These are phyloP conservation scores for Carex kokanica DNA, from an alignment of 176 grass and related monocot genomes.

Conservation along the genomic window DNA sequence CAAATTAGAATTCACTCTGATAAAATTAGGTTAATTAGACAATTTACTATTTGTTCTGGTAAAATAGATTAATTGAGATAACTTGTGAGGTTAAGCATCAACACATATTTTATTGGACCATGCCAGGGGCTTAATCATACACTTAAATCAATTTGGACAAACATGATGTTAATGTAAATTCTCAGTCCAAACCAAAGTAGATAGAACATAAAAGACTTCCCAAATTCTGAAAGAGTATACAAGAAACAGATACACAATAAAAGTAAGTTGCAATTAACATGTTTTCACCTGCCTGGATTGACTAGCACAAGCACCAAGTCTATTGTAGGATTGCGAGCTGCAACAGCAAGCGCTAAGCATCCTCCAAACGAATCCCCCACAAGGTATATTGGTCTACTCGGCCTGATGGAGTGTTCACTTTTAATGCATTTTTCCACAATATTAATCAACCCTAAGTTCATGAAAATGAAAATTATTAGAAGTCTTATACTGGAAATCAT, in stretches of 20 bases:
- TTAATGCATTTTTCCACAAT: slow-evolving; percentile 51
- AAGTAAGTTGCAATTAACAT: slow-evolving; percentile 6
- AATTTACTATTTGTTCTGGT: background rate
- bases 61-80: background rate
- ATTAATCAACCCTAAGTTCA: slow-evolving; percentile 45
- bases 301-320: slow-evolving; percentile 73
- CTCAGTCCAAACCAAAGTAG: background rate
- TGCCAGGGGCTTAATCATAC: background rate
- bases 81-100: background rate
- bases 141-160: background rate
- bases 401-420: slow-evolving; percentile 49
- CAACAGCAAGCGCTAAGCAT: slow-evolving; percentile 65
- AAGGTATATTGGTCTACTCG: slow-evolving; percentile 64
- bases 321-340: slow-evolving; percentile 60
- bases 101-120: background rate
- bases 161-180: background rate
- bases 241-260: background rate
- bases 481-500: background rate
- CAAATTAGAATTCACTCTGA: background rate
- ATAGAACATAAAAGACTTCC: no score
- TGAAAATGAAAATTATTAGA: slow-evolving; percentile 3
- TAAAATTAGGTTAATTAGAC: background rate
- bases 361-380: slow-evolving; percentile 77
- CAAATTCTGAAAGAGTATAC: no score
- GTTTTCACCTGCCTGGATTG: slow-evolving; percentile 88